phyloP scores from a whole-genome alignment of 805 yeast species.

The Kodamaea neixiangensis region DNA sequence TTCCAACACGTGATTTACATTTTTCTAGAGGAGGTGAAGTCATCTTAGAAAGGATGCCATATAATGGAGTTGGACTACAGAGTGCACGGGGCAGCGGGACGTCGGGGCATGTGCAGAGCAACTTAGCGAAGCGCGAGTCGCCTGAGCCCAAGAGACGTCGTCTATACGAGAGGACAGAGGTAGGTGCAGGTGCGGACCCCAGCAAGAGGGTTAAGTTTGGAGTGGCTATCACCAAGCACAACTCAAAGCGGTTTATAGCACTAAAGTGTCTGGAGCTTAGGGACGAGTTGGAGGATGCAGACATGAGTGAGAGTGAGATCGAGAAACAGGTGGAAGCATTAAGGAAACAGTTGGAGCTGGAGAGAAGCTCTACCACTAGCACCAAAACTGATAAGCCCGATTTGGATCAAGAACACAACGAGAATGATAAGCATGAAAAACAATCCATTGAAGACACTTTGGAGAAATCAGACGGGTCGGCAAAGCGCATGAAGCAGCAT shows the following conservation, averaged over 20 bases:
- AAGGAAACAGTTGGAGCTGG: conserved; percentile 17
- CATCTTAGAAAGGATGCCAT: conserved; percentile 41
- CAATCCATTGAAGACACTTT: neutral
- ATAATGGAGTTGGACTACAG: conserved; percentile 58
- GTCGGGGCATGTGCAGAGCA: conserved; percentile 59
- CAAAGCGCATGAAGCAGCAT: neutral
- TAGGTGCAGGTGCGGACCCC: neutral
- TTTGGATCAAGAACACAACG: neutral
- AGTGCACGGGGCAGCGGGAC: conserved; percentile 65
- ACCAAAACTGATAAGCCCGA: neutral
- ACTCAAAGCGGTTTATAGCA: neutral
- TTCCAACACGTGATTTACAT: neutral
- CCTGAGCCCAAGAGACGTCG: conserved; percentile 20
- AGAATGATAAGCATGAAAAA: neutral
- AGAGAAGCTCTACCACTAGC: neutral
- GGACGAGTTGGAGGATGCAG: conserved; percentile 53
- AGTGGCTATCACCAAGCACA: conserved; percentile 1
- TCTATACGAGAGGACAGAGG: conserved; percentile 12
- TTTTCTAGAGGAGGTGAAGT: neutral
- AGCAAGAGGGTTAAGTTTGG: conserved; percentile 5
- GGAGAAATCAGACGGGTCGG: neutral
- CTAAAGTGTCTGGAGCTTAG: conserved; percentile 51
- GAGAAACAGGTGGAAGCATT: conserved; percentile 22
- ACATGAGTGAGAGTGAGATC: conserved; percentile 33
- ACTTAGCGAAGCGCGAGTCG: conserved; percentile 25